Percentiles rank a stretch among this genome's conserved stretches.
These are phyloP conservation scores for Epichloe elymi DNA, from an alignment of 2,329 filamentous ascomycete species.

Conservation along the genomic window DNA sequence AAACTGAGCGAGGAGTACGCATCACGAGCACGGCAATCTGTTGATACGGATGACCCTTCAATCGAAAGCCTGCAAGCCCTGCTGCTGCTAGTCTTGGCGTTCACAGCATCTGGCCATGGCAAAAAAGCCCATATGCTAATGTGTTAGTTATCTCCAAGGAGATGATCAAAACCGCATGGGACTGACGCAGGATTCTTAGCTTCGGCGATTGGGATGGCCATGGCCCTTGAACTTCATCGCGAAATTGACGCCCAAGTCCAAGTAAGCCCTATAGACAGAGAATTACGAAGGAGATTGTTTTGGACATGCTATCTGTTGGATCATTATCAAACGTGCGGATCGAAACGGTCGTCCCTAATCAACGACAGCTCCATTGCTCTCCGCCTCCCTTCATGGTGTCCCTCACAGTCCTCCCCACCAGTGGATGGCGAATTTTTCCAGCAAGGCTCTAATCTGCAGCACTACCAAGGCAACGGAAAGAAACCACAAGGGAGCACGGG, in stretches of 20 bases:
- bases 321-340: constrained; percentile 69
- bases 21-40: constrained; percentile 50
- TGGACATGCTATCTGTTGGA: constrained; percentile 85
- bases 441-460: constrained; percentile 63
- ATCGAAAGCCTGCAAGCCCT: constrained; percentile 66
- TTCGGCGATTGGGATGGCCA: constrained; percentile 56
- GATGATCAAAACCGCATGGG: background rate
- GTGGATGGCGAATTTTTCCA: constrained; percentile 74
- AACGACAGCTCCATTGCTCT: constrained; percentile 64
- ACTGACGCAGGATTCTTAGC: background rate
- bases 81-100: constrained; percentile 61
- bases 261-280: constrained; percentile 55
- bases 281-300: constrained; percentile 67
- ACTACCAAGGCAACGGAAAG: constrained; percentile 53
- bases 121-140: constrained; percentile 82
- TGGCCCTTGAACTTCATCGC: constrained; percentile 68
- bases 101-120: constrained; percentile 63
- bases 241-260: constrained; percentile 53
- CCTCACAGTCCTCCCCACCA: constrained; percentile 44
- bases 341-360: constrained; percentile 68
- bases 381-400: constrained; percentile 61
- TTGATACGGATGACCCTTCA: constrained; percentile 71
- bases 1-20: constrained; percentile 62
- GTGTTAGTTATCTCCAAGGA: constrained; percentile 31
- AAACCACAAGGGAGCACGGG: constrained; percentile 63